These are phyloP conservation scores for Osmozyma mogii DNA, from an alignment of 805 yeast genomes.

Conservation along the genomic window DNA sequence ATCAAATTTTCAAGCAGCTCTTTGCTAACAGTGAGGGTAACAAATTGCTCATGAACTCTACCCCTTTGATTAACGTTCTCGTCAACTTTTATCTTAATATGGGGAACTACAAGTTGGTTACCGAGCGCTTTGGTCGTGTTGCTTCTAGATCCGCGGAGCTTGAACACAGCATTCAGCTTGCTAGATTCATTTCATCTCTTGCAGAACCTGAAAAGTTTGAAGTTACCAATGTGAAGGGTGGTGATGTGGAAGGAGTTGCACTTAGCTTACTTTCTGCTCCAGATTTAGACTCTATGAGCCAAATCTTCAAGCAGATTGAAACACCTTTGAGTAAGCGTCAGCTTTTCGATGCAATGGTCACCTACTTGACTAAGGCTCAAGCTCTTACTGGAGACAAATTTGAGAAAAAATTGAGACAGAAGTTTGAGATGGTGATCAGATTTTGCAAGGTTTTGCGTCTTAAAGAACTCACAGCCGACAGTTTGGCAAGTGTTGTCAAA, in stretches of 20 bases:
- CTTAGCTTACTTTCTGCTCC: conserved; percentile 6
- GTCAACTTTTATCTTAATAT: no score
- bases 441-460: conserved; percentile 16
- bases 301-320: conserved; percentile 6
- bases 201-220: conserved; percentile 5
- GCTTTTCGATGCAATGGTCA: conserved; percentile 7
- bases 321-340: conserved; percentile 7
- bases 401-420: conserved; percentile 4
- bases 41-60: conserved; percentile 10
- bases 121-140: conserved; percentile 8
- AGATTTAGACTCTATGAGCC: conserved; percentile 11
- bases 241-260: conserved; percentile 3
- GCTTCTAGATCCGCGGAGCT: conserved; percentile 9
- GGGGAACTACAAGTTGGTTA: conserved; percentile 10
- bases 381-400: conserved; percentile 1
- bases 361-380: conserved; percentile 12
- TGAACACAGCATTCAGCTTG: conserved; percentile 11
- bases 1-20: conserved; percentile 11
- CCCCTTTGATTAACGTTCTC: no score
- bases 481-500: conserved; percentile 17
- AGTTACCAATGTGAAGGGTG: background rate
- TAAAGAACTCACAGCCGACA: conserved; percentile 14
- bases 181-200: conserved; percentile 14
- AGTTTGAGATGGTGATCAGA: conserved; percentile 17
- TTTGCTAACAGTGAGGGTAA: conserved; percentile 8